phyloP scores from a whole-genome alignment of 1,139 yeast genomes.

The Pichia sp. region DNA sequence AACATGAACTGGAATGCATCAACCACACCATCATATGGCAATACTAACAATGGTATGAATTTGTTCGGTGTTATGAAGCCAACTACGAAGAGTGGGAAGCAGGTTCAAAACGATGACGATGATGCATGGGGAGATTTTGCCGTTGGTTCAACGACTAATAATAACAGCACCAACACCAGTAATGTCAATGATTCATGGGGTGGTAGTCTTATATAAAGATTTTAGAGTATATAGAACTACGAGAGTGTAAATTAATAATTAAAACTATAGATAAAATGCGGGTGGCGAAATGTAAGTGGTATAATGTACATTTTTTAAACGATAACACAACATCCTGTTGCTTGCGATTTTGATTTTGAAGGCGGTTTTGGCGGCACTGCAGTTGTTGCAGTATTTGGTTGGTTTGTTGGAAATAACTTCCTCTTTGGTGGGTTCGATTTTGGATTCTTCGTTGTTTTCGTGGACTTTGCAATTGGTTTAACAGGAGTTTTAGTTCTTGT shows the following conservation, averaged over 20 bases:
- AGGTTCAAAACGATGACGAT: conserved; percentile 1
- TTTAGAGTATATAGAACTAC: neutral
- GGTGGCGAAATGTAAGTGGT: no score
- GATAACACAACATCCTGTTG: neutral
- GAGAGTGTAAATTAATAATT: neutral
- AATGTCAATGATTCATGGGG: conserved; percentile 5
- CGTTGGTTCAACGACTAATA: conserved; percentile 11
- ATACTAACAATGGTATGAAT: neutral
- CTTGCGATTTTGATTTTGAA: neutral
- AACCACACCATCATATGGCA: no score
- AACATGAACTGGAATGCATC: neutral
- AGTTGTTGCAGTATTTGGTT: neutral
- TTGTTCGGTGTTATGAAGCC: conserved; percentile 12
- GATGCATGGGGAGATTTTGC: conserved; percentile 21
- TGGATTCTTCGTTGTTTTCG: neutral
- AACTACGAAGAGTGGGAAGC: neutral
- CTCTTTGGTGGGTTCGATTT: neutral
- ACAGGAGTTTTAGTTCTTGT: conserved; percentile 8
- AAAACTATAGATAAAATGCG: neutral
- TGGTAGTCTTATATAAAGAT: conserved; percentile 11
- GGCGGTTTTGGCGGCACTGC: neutral
- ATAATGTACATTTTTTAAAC: no score
- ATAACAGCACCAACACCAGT: neutral
- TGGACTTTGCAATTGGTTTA: neutral
- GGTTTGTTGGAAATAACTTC: neutral